A percentile compares a stretch with the other conserved stretches of the same genome.
Conservation (phyloP, 805 yeast genomes). For the Candida lessepsii region DNA sequence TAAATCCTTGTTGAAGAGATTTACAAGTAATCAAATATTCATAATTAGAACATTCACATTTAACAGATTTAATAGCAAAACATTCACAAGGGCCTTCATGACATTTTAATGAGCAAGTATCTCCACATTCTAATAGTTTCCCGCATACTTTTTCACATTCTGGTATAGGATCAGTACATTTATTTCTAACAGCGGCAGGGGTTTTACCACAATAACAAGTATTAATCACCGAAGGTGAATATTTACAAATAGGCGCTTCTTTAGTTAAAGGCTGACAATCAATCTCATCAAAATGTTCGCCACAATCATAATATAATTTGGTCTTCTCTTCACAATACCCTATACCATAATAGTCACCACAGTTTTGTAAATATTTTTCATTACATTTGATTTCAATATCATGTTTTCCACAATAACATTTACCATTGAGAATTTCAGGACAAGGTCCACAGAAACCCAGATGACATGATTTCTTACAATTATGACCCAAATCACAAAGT, state of each 20-base stretch:
- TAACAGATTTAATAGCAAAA: slow-evolving; percentile 45
- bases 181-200: slow-evolving; percentile 39
- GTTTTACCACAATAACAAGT: slow-evolving; percentile 83
- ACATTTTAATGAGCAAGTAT: slow-evolving; percentile 63
- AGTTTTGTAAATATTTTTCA: slow-evolving; percentile 38
- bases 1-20: slow-evolving; percentile 47
- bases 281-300: slow-evolving; percentile 49
- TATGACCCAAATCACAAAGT: slow-evolving; percentile 67
- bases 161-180: slow-evolving; percentile 79
- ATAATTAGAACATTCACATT: slow-evolving; percentile 63
- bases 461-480: slow-evolving; percentile 65
- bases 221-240: slow-evolving; percentile 55
- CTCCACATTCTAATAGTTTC: slow-evolving; percentile 70
- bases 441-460: slow-evolving; percentile 83
- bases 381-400: slow-evolving; percentile 43
- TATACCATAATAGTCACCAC: slow-evolving; percentile 32
- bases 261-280: slow-evolving; percentile 52
- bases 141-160: slow-evolving; percentile 68
- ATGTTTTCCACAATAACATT: slow-evolving; percentile 77
- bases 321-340: slow-evolving; percentile 35
- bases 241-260: slow-evolving; percentile 48
- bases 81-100: slow-evolving; percentile 81
- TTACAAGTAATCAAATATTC: slow-evolving; percentile 63
- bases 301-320: slow-evolving; percentile 62
- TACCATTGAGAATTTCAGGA: slow-evolving; percentile 42